A percentile compares a stretch with the other conserved stretches of the same genome.
These are phyloP conservation scores for Vitis cinerea DNA, from an alignment of 164 flowering plant genomes.

Conservation along the genomic window DNA sequence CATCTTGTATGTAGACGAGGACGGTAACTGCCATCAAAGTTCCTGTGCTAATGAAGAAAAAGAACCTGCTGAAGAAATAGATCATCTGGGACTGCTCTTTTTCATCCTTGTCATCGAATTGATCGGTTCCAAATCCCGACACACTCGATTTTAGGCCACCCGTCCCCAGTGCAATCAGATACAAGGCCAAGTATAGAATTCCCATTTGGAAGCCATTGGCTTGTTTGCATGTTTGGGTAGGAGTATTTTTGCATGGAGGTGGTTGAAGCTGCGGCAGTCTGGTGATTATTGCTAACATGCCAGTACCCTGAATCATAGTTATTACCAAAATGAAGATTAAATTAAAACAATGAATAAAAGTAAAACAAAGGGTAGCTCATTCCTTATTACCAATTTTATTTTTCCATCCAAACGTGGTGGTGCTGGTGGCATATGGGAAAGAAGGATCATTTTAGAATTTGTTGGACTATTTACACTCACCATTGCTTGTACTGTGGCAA, in stretches of 20 bases:
- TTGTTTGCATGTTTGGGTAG: constrained; percentile 33
- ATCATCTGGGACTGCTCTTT: constrained; percentile 75
- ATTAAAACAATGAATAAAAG: no score
- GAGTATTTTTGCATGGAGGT: constrained; percentile 42
- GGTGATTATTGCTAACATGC: constrained; percentile 50
- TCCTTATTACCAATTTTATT: no score
- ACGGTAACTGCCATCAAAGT: constrained; percentile 78
- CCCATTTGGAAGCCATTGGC: constrained; percentile 76
- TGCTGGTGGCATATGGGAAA: no score
- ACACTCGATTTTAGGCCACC: constrained; percentile 93
- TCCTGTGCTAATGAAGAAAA: constrained; percentile 73
- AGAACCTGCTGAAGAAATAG: constrained; percentile 79
- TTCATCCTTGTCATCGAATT: constrained; percentile 76
- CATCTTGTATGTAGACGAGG: constrained; percentile 84
- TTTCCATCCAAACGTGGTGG: no score
- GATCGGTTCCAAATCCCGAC: constrained; percentile 89
- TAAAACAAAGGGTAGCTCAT: no score
- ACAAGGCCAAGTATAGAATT: constrained; percentile 57
- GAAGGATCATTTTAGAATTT: no score
- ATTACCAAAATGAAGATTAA: no score
- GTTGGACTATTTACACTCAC: constrained; percentile 25
- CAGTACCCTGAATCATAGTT: constrained; percentile 58
- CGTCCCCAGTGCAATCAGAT: constrained; percentile 77
- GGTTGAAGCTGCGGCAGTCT: constrained; percentile 70
- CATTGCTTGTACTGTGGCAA: constrained; percentile 50